Conservation (phyloP, 768 basidiomycete genomes). For the Chalciporus sphaerocephalus region DNA sequence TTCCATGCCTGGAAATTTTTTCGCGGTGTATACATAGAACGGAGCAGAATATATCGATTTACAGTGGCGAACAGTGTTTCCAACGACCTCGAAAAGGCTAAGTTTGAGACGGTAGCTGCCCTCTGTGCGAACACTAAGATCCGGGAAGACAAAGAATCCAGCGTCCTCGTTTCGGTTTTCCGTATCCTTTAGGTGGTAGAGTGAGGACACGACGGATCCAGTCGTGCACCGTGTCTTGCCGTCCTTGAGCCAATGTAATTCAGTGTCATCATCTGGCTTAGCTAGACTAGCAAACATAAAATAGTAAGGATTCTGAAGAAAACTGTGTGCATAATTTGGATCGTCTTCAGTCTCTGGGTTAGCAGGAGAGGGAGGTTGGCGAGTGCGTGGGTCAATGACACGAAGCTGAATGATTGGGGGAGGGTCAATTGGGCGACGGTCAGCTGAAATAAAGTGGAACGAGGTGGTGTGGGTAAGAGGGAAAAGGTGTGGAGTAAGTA, state of each 20-base stretch:
- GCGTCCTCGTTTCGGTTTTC: slow-evolving; percentile 65
- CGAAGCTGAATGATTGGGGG: slow-evolving; percentile 95
- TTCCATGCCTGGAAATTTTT: slow-evolving; percentile 97
- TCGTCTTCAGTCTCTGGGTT: slow-evolving; percentile 34
- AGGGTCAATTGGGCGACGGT: slow-evolving; percentile 94
- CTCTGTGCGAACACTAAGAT: slow-evolving; percentile 87
- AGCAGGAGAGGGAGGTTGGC: slow-evolving; percentile 25
- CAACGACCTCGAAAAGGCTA: slow-evolving; percentile 85
- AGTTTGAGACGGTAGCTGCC: slow-evolving; percentile 75
- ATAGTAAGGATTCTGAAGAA: slow-evolving; percentile 89
- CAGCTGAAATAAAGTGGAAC: slow-evolving; percentile 46
- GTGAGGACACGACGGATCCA: slow-evolving; percentile 81
- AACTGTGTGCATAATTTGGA: slow-evolving; percentile 49
- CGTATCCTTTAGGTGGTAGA: slow-evolving; percentile 85
- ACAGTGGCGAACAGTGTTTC: slow-evolving; percentile 84
- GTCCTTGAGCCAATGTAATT: slow-evolving; percentile 87
- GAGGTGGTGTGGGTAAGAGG: slow-evolving; percentile 3
- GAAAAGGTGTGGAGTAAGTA: slow-evolving; percentile 6
- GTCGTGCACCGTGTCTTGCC: slow-evolving; percentile 90
- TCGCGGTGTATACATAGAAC: slow-evolving; percentile 93
- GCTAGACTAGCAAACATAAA: slow-evolving; percentile 94
- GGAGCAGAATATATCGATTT: slow-evolving; percentile 83
- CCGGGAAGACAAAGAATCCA: slow-evolving; percentile 96
- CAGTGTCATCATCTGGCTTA: slow-evolving; percentile 83
- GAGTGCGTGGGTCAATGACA: slow-evolving; percentile 63